Evolutionary conservation across 2,329 filamentous ascomycete species (phyloP).

Genomic region (Fusarium udum): DNA sequence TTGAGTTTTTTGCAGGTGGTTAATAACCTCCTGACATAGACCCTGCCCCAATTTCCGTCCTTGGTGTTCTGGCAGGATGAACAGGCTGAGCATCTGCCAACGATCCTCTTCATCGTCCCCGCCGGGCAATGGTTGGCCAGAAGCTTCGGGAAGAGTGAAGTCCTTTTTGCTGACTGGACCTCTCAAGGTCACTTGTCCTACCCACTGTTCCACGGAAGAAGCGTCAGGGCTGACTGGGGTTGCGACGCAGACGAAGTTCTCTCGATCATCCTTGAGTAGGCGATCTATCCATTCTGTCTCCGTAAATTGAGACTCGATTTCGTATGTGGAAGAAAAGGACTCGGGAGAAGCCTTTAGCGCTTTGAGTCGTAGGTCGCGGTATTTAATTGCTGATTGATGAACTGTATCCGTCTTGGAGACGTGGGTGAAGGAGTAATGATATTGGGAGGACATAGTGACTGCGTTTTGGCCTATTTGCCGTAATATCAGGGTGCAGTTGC

Average conservation of each 20-base stretch:
- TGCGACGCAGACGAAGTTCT: not conserved
- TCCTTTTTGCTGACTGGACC: not conserved
- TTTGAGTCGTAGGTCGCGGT: not conserved
- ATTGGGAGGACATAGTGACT: not conserved
- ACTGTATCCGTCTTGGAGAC: not conserved
- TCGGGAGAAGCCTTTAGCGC: fast-evolving
- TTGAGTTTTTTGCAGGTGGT: fast-evolving
- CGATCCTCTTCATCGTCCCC: fast-evolving
- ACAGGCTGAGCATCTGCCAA: not conserved
- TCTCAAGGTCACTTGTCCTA: not conserved
- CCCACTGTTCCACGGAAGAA: fast-evolving
- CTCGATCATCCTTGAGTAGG: not conserved
- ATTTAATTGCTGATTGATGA: not conserved
- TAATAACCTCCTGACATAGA: not conserved
- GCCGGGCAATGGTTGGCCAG: fast-evolving
- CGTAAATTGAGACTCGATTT: not conserved
- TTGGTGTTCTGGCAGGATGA: not conserved
- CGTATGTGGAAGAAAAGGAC: not conserved
- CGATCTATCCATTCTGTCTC: not conserved
- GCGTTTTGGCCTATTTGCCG: fast-evolving
- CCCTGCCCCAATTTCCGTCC: not conserved
- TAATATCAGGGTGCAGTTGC: no score
- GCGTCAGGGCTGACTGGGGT: fast-evolving
- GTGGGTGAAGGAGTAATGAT: not conserved
- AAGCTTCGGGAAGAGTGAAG: fast-evolving